Evolutionary conservation across 108 stramenopile genomes (phyloP).

Genomic region (Fragilariopsis cylindrus): DNA sequence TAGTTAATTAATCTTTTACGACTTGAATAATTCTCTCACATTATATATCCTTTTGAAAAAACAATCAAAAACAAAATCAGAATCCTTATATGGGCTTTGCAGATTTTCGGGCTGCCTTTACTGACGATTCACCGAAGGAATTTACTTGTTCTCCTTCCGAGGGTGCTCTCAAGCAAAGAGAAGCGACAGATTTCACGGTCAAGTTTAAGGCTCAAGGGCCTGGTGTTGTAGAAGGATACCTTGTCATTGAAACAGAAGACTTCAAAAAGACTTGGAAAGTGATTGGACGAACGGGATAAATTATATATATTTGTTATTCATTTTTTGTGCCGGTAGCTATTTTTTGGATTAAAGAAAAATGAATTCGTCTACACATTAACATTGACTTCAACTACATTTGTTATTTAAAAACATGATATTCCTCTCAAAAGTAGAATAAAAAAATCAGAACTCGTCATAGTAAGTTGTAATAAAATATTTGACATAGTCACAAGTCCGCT

Average conservation of each 20-base stretch:
- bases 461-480: no score
- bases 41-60: no score
- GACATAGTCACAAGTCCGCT: no score
- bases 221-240: conserved; percentile 60
- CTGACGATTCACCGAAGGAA: conserved; percentile 53
- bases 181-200: conserved; percentile 64
- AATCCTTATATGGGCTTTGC: conserved; percentile 91
- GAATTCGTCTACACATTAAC: no score
- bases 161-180: conserved; percentile 62
- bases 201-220: conserved; percentile 69
- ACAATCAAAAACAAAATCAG: conserved; percentile 2
- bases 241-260: conserved; percentile 89
- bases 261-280: conserved; percentile 86
- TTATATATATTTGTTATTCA: background rate
- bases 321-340: background rate
- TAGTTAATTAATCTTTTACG: conserved; percentile 3
- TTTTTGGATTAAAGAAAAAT: background rate
- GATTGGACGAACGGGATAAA: conserved; percentile 46
- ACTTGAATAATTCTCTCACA: background rate
- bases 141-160: conserved; percentile 72
- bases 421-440: no score
- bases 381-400: no score
- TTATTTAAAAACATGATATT: no score
- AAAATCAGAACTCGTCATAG: no score
- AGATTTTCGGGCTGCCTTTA: conserved; percentile 86